Base-by-base conservation (phyloP, 2,329 filamentous ascomycete genomes). In the Beauveria pseudobassiana region DNA sequence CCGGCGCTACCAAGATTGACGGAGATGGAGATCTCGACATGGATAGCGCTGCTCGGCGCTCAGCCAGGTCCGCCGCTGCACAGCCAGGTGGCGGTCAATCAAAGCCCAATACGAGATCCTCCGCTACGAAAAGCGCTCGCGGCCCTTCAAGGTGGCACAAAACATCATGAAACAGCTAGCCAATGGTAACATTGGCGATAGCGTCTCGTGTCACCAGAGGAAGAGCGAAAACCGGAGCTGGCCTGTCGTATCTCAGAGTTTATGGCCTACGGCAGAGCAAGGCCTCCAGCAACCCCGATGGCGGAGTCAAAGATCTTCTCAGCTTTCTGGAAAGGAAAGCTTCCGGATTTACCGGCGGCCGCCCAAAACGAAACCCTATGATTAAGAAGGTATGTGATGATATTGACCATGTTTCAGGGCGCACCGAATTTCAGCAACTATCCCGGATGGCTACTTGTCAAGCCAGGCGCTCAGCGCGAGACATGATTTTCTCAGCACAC, bases 331-430 rank as follows among this genome's bases (percentile, higher is more conserved):
- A 91, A 75, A 84, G 86, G 69, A 91, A 91, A 73, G 82, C 88
- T 52, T 80, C 81, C 61, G 75, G 79, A 65, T 78, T 85, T 68
- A 77, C 77, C 63, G 79, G 79, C 40, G 68, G 70, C 63, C 68
- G 63, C 52, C 67, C 69, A 71, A 70, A 76, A 69, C 79, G 82
- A 69, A 77, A 78, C 67, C 78, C 90, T 68, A 85, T 81, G 71
- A 86, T 93, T 65, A 86, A 85, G 77, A 90, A 91, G 87, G 89
- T 92, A 89, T 85, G 87, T 89, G 74, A 59, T 64, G 66, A 66
- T 63, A 69, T 72, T 71, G 69, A 74, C 70, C 63, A 65, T 62
- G 63, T 69, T 67, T 68, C 69, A 72, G 70, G 71, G 58, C 63
- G 62, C 53, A 54, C 30, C 62, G 57, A 61, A 52, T 43, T 58